A percentile compares a stretch with the other conserved stretches of the same genome.
Evolutionary conservation across 306 rosid species (phyloP).

Genomic region (Rosa chinensis): DNA sequence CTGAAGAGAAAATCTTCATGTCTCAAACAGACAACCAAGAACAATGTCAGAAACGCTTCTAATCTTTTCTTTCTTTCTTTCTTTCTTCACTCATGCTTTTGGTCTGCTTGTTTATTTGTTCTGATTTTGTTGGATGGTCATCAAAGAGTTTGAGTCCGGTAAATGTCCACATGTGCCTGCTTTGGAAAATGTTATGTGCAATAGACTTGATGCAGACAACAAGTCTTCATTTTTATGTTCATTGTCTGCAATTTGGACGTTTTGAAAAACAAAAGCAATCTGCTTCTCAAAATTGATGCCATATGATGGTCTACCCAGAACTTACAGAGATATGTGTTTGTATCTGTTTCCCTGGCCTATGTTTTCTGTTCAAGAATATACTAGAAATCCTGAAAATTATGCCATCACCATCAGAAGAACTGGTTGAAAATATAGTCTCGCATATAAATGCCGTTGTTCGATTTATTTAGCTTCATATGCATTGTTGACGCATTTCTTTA

Average conservation of each 20-base stretch:
- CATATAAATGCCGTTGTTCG: neutral
- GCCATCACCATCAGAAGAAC: neutral
- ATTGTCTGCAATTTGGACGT: neutral
- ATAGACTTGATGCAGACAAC: neutral
- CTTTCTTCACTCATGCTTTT: neutral
- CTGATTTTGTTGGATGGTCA: neutral
- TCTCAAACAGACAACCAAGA: neutral
- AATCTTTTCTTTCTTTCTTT: neutral
- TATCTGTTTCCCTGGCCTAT: neutral
- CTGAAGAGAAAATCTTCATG: slow-evolving; percentile 4
- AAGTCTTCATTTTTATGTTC: neutral
- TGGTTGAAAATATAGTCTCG: neutral
- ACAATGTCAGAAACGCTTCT: slow-evolving; percentile 18
- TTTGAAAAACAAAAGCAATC: neutral
- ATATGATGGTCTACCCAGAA: neutral
- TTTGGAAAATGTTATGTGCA: neutral
- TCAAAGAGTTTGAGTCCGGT: neutral
- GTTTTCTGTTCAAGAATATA: neutral
- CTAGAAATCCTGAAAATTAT: neutral
- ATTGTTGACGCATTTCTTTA: neutral
- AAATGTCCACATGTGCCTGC: neutral
- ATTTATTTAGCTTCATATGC: neutral
- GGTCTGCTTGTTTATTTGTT: neutral
- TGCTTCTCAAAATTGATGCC: neutral
- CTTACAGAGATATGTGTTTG: neutral